Percentiles rank a stretch among this genome's conserved stretches.
Evolutionary conservation across 305 asterid genomes (phyloP).

Genomic region (Fraxinus angustifolia): DNA sequence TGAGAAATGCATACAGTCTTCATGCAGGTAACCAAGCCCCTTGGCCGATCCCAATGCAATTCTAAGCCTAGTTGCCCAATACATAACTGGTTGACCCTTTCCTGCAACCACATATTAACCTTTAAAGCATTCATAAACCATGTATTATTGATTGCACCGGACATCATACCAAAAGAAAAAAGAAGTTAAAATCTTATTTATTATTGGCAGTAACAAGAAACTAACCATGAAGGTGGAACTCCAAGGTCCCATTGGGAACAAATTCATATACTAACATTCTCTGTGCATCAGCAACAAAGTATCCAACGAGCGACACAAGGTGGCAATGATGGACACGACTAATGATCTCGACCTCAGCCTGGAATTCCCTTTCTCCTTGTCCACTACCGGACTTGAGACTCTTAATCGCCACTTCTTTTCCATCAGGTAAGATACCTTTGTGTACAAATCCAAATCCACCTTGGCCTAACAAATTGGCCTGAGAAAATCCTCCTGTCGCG

Average conservation of each 20-base stretch:
- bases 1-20: constrained; percentile 35
- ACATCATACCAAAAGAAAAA: neutral
- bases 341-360: constrained; percentile 50
- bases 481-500: neutral
- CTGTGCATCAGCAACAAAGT: constrained; percentile 33
- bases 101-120: constrained; percentile 22
- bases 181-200: neutral
- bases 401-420: constrained; percentile 40
- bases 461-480: constrained; percentile 6
- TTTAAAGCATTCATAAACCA: neutral
- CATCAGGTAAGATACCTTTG: constrained; percentile 31
- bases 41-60: constrained; percentile 48
- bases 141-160: neutral
- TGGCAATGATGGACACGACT: constrained; percentile 52
- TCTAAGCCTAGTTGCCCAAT: constrained; percentile 36
- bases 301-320: constrained; percentile 47
- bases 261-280: constrained; percentile 42
- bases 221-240: constrained; percentile 43
- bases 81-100: constrained; percentile 34
- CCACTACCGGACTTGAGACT: constrained; percentile 46
- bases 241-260: constrained; percentile 41
- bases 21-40: constrained; percentile 48
- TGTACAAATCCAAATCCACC: constrained; percentile 18
- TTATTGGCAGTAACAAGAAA: neutral
- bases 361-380: constrained; percentile 46